A percentile compares a stretch with the other conserved stretches of the same genome.
Conservation (phyloP, 140 eudicot genomes). For the Anethum foeniculum region DNA sequence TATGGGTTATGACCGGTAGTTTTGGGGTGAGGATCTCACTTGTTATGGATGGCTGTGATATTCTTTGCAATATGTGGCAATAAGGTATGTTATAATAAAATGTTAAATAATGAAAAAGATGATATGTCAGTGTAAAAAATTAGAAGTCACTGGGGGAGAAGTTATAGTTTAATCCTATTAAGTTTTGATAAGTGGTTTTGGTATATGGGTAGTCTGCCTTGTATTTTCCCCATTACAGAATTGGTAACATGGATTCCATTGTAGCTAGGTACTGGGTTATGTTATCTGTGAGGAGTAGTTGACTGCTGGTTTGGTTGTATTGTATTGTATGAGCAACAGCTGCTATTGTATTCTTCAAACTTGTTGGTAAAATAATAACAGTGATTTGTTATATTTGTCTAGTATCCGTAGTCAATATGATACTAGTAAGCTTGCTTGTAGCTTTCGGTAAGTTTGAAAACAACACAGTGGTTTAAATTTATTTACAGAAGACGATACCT, state of each 20-base stretch:
- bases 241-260: neutral
- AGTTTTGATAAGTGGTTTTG: slow-evolving; percentile 10
- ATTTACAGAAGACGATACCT: no score
- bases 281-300: neutral
- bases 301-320: neutral
- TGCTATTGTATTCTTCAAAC: neutral
- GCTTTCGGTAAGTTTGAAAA: no score
- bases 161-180: neutral
- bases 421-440: neutral
- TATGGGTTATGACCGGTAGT: slow-evolving; percentile 77
- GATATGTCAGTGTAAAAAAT: neutral
- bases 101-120: neutral
- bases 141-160: neutral
- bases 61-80: slow-evolving; percentile 49
- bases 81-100: slow-evolving; percentile 8
- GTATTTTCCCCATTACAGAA: neutral
- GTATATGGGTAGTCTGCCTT: slow-evolving; percentile 1
- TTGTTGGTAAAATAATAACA: neutral
- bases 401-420: neutral
- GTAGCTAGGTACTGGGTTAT: neutral
- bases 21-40: slow-evolving; percentile 11
- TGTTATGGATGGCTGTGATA: slow-evolving; percentile 15
- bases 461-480: no score
- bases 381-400: neutral
- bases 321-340: neutral